These are phyloP conservation scores for Aspergillus aculeatinus DNA, from an alignment of 2,329 filamentous ascomycete genomes.

Conservation along the genomic window DNA sequence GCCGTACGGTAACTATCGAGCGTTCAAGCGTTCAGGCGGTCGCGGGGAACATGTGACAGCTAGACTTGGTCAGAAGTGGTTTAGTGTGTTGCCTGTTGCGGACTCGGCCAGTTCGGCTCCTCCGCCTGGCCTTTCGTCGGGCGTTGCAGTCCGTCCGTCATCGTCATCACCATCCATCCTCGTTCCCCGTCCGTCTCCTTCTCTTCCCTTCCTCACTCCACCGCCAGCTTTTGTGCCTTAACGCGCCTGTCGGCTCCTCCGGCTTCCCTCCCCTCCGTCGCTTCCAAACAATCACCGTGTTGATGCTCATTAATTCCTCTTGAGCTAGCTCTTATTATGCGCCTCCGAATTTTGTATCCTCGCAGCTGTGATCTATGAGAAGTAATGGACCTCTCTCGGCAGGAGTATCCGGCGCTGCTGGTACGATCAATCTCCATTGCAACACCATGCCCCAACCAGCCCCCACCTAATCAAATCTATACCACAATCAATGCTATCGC, in stretches of 20 bases:
- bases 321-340: slow-evolving; percentile 33
- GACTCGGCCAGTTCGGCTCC: slow-evolving; percentile 4
- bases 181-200: slow-evolving; percentile 12
- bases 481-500: slow-evolving; percentile 6
- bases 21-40: background rate
- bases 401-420: slow-evolving; percentile 93
- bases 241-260: slow-evolving; percentile 11
- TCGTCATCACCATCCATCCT: slow-evolving; percentile 6
- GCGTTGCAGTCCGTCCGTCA: slow-evolving; percentile 8
- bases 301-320: slow-evolving; percentile 18
- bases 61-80: background rate
- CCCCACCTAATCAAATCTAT: background rate
- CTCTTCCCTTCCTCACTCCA: slow-evolving; percentile 18
- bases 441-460: background rate
- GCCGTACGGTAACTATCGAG: background rate
- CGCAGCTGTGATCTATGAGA: slow-evolving; percentile 27
- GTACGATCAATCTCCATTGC: slow-evolving; percentile 54
- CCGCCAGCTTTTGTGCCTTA: slow-evolving; percentile 16
- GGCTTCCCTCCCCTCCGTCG: slow-evolving; percentile 11
- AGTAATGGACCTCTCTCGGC: slow-evolving; percentile 72
- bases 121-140: slow-evolving; percentile 9
- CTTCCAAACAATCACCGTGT: slow-evolving; percentile 22
- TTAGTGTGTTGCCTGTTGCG: background rate
- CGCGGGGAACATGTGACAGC: slow-evolving; percentile 3
- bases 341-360: slow-evolving; percentile 22